phyloP scores from a whole-genome alignment of 805 yeast species.

The Metahyphopichia silvanorum region DNA sequence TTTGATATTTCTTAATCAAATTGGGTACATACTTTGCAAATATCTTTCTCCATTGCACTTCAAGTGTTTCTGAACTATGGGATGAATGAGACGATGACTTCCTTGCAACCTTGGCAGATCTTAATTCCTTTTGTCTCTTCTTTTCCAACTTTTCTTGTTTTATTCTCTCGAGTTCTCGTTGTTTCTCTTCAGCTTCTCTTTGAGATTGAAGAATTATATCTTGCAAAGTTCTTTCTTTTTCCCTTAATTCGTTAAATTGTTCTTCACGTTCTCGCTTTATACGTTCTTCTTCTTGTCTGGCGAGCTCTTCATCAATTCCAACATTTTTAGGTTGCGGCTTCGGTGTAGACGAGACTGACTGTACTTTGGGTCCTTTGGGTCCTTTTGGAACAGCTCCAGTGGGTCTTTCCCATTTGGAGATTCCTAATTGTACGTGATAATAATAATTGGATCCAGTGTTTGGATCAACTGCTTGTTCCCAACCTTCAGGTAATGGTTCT shows the following conservation, averaged over 20 bases:
- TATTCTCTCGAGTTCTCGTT: slow-evolving; percentile 20
- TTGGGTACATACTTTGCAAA: slow-evolving; percentile 83
- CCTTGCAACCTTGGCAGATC: neutral
- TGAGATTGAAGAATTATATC: slow-evolving; percentile 33
- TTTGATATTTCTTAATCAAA: slow-evolving; percentile 61
- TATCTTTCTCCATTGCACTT: slow-evolving; percentile 38
- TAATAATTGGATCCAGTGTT: slow-evolving; percentile 47
- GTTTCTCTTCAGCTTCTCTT: slow-evolving; percentile 26
- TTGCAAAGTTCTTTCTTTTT: slow-evolving; percentile 33
- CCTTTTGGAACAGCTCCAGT: slow-evolving; percentile 29
- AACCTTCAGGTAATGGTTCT: slow-evolving; percentile 54
- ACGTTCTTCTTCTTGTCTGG: slow-evolving; percentile 29
- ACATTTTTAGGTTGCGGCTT: slow-evolving; percentile 22
- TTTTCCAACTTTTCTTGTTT: slow-evolving; percentile 19
- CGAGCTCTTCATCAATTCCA: neutral
- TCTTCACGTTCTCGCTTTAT: slow-evolving; percentile 29
- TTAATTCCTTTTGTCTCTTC: slow-evolving; percentile 1
- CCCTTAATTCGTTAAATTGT: slow-evolving; percentile 28
- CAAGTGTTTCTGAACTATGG: slow-evolving; percentile 8
- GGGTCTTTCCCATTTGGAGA: slow-evolving; percentile 64
- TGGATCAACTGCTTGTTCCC: slow-evolving; percentile 58
- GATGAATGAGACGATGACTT: slow-evolving; percentile 1
- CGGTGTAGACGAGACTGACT: slow-evolving; percentile 5
- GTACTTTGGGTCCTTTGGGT: slow-evolving; percentile 18
- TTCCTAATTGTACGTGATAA: slow-evolving; percentile 46